Evolutionary conservation across 331 rosid species (phyloP).

Genomic region (Saraca asoca): DNA sequence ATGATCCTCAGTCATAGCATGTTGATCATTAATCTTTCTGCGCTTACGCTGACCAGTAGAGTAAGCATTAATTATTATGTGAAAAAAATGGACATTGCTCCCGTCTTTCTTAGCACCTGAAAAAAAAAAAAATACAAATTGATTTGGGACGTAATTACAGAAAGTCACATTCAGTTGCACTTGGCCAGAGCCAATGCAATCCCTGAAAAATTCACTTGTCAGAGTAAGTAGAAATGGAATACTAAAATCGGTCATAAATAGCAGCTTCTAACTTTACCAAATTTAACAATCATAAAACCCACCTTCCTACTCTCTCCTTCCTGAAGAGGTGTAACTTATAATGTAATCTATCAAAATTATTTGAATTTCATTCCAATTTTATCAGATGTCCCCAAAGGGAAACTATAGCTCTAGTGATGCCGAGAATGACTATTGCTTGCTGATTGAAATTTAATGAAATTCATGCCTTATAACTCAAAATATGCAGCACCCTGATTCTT

Average conservation of each 20-base stretch:
- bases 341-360: slow-evolving; percentile 7
- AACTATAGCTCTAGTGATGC: neutral
- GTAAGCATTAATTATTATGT: slow-evolving; percentile 72
- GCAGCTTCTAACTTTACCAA: neutral
- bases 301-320: slow-evolving; percentile 3
- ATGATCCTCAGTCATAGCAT: slow-evolving; percentile 50
- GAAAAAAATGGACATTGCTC: slow-evolving; percentile 67
- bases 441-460: neutral
- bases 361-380: too few species aligned
- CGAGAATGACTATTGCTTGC: neutral
- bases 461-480: neutral
- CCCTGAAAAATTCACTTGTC: slow-evolving; percentile 16
- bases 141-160: slow-evolving; percentile 11
- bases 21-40: slow-evolving; percentile 63
- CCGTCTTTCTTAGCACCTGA: slow-evolving; percentile 92
- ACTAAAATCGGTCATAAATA: neutral
- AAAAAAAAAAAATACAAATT: slow-evolving; percentile 23
- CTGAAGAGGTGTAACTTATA: neutral
- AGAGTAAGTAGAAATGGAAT: slow-evolving; percentile 11
- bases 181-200: slow-evolving; percentile 3
- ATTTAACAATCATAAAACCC: slow-evolving; percentile 23
- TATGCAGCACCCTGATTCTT: neutral
- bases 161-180: slow-evolving; percentile 17
- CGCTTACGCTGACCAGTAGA: slow-evolving; percentile 84
- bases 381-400: neutral